These are phyloP conservation scores for Hanseniaspora osmophila DNA, from an alignment of 805 yeast species.

Conservation along the genomic window DNA sequence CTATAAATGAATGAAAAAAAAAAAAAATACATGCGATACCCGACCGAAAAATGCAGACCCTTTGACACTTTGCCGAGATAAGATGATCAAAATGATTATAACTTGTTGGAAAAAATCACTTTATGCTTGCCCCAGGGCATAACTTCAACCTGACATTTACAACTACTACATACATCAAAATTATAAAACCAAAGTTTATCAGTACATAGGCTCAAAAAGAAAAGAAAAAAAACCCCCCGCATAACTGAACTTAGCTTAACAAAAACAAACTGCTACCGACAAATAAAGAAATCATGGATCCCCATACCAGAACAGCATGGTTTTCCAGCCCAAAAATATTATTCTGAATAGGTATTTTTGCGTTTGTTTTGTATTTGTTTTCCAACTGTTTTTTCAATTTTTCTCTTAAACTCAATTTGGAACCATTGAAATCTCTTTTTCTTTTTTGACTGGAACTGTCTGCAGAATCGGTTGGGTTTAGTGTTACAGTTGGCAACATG, in stretches of 20 bases:
- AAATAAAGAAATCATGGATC: constrained; percentile 12
- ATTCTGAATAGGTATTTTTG: background rate
- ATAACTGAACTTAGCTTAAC: background rate
- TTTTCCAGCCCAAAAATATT: background rate
- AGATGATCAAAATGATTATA: no score
- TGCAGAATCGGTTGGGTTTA: constrained; percentile 50
- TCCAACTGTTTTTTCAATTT: constrained; percentile 62
- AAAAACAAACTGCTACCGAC: background rate
- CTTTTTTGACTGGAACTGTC: constrained; percentile 22
- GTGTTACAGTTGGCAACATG: constrained; percentile 86
- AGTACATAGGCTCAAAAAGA: no score
- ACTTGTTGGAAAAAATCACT: no score
- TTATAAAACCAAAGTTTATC: no score
- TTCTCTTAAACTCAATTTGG: constrained; percentile 16
- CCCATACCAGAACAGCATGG: constrained; percentile 20
- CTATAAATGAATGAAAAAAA: no score
- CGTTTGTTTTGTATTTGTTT: constrained; percentile 67
- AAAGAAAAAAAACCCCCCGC: no score
- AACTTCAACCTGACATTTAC: no score
- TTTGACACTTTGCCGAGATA: no score
- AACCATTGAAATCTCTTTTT: background rate
- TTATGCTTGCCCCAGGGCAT: no score
- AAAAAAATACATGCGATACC: no score
- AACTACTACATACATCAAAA: no score
- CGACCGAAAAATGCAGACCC: no score